Conservation (phyloP, 352 stramenopile genomes). For the Peronospora farinosa region DNA sequence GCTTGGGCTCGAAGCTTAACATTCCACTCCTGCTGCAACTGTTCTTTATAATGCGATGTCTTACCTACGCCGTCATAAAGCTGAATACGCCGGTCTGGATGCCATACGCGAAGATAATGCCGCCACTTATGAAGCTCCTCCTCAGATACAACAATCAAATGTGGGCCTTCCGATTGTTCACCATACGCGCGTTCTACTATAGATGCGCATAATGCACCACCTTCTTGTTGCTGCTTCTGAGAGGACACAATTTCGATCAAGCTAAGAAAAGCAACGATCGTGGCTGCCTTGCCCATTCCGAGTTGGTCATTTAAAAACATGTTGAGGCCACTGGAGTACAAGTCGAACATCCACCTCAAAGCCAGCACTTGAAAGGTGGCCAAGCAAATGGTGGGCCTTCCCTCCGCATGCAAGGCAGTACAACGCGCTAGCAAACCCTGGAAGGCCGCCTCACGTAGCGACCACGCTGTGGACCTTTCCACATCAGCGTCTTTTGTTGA, state of each 20-base stretch:
- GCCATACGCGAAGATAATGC: slow-evolving; percentile 56
- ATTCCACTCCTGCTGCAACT: slow-evolving; percentile 53
- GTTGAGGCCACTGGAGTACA: slow-evolving; percentile 59
- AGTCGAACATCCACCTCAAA: slow-evolving; percentile 74
- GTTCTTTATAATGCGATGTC: slow-evolving; percentile 29
- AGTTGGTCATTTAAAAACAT: slow-evolving; percentile 82
- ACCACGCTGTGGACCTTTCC: slow-evolving; percentile 12
- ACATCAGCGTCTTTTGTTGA: slow-evolving; percentile 5
- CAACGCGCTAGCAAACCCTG: slow-evolving; percentile 26
- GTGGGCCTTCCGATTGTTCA: slow-evolving; percentile 29
- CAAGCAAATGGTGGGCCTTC: slow-evolving; percentile 41
- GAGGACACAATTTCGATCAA: slow-evolving; percentile 38
- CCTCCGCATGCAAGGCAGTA: slow-evolving; percentile 17
- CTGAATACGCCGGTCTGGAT: slow-evolving; percentile 49
- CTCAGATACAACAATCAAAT: slow-evolving; percentile 72
- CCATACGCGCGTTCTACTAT: background rate
- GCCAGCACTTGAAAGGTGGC: slow-evolving; percentile 71
- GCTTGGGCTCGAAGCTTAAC: slow-evolving; percentile 23
- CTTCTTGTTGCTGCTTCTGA: slow-evolving; percentile 16
- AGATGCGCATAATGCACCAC: background rate
- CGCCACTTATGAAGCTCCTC: slow-evolving; percentile 80
- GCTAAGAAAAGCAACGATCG: slow-evolving; percentile 67
- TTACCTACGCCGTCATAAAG: slow-evolving; percentile 39
- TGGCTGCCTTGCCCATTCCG: slow-evolving; percentile 80
- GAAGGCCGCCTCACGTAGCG: slow-evolving; percentile 23